Evolutionary conservation across 2,329 filamentous ascomycete species (phyloP), one percentile per base, ranked within the genome.

Genomic region (Penicillium sp.): DNA sequence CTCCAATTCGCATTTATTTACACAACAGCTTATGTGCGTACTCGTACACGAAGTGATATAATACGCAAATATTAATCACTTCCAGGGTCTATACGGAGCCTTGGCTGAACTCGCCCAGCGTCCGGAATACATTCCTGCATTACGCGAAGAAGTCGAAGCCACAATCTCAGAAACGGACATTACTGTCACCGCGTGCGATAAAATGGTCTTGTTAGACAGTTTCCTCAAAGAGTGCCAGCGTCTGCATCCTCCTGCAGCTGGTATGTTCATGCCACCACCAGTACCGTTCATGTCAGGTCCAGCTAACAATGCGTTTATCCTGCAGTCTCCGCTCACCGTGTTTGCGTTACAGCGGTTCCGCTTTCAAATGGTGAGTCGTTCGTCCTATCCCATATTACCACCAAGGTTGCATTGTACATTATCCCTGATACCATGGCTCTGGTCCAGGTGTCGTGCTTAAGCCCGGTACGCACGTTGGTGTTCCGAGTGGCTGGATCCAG

Each of bases 1-100:
- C 46, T 65, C 12, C 61, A 65, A 37, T 65, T 65, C 37, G 62
- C 62, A 18, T 65, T 65, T 25, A 59, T 65, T 48, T 65, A 65
- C 20, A 65, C 62, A 4, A 63, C 62, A 6, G 55, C 59, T 23
- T 65, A 65, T 48, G 62, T 63, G 44, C 15, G 57, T 53, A 15
- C 14, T 29, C 3, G 8, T 9, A 9, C n/a, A 12, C 12, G 12
- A 25, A 33, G 2, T 22, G 11, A 1, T 8, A n/a, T 2, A 15
- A 33, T 6, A 35, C 6, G 14, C 31, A 4, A 6, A 35, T 33
- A 14, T 1, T 23, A 42, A 22, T 2, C 7, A 22, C 27, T 46
- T 31, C 2, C 27, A 65, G 61, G 62, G 33, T n/a, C 51, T 65
- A 5, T 65, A 64, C 31, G 56, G 54, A 4, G 62, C 59, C 6